Conservation (phyloP, 2,329 filamentous ascomycete genomes). For the Sphaerulina musiva region DNA sequence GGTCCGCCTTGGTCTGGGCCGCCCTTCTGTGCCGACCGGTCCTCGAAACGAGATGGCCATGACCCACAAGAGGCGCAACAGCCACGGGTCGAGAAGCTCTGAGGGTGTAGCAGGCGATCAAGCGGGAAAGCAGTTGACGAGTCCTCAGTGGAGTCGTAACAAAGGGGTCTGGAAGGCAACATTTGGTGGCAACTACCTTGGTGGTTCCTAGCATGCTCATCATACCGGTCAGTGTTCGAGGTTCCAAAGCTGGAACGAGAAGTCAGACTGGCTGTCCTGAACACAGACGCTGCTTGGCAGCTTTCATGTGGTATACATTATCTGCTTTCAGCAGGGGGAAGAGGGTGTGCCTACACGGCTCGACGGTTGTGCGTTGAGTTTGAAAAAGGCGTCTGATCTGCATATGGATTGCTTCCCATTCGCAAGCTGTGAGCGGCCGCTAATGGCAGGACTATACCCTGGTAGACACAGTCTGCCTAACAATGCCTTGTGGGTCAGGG, state of each 20-base stretch:
- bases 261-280: neutral
- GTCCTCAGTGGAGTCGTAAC: neutral
- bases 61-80: neutral
- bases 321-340: neutral
- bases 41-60: neutral
- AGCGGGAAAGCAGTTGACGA: neutral
- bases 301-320: neutral
- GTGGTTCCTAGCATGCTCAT: neutral
- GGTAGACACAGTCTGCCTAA: neutral
- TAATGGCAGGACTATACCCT: slow-evolving; percentile 6
- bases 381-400: slow-evolving; percentile 3
- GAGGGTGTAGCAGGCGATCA: neutral
- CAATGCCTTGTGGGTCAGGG: neutral
- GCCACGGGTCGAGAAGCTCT: neutral
- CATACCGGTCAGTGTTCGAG: neutral
- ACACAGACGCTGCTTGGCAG: neutral
- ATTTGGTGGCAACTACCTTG: slow-evolving; percentile 2
- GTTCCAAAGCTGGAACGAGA: neutral
- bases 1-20: neutral
- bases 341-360: neutral
- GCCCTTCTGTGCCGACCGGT: neutral
- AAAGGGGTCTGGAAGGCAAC: neutral
- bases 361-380: neutral
- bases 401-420: neutral
- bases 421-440: slow-evolving; percentile 1